phyloP scores from a whole-genome alignment of 805 yeast genomes.

The Lipomyces japonicus region DNA sequence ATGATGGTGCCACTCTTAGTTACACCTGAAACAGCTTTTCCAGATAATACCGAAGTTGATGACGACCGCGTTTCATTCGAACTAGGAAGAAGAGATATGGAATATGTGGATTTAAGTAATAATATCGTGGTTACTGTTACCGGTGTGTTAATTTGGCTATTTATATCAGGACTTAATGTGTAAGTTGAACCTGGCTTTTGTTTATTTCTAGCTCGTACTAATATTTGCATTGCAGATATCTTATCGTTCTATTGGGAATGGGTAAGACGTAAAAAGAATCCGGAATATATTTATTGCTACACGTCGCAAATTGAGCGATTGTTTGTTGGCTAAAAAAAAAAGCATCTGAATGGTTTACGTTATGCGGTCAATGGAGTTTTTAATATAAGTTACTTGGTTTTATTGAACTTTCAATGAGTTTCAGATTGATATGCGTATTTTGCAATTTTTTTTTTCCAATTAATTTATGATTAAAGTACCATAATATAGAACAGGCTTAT shows the following conservation, averaged over 20 bases:
- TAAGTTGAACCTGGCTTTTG: conserved; percentile 39
- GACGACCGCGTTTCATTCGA: conserved; percentile 14
- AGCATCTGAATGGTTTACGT: too few relatives aligned
- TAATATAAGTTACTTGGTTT: too few relatives aligned
- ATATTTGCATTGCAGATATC: conserved; percentile 22
- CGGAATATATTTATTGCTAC: too few relatives aligned
- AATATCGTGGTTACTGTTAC: conserved; percentile 52
- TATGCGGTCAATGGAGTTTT: too few relatives aligned
- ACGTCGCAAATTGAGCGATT: too few relatives aligned
- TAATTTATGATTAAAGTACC: too few relatives aligned
- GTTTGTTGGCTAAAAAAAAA: too few relatives aligned
- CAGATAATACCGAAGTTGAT: conserved; percentile 3
- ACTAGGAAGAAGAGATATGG: conserved; percentile 3
- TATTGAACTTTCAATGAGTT: too few relatives aligned
- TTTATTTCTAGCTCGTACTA: neutral
- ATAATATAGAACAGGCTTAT: too few relatives aligned
- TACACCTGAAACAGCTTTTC: conserved; percentile 17
- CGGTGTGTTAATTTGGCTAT: conserved; percentile 63
- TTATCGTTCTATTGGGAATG: conserved; percentile 47
- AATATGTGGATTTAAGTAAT: conserved; percentile 45
- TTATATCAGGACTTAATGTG: conserved; percentile 65
- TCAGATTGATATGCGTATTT: too few relatives aligned
- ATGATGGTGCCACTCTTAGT: conserved; percentile 47
- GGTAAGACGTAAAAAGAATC: conserved; percentile 39
- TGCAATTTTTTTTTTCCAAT: too few relatives aligned